Base-by-base conservation (phyloP, 176 grass and related monocot genomes). In the Calamus simplicifolius region DNA sequence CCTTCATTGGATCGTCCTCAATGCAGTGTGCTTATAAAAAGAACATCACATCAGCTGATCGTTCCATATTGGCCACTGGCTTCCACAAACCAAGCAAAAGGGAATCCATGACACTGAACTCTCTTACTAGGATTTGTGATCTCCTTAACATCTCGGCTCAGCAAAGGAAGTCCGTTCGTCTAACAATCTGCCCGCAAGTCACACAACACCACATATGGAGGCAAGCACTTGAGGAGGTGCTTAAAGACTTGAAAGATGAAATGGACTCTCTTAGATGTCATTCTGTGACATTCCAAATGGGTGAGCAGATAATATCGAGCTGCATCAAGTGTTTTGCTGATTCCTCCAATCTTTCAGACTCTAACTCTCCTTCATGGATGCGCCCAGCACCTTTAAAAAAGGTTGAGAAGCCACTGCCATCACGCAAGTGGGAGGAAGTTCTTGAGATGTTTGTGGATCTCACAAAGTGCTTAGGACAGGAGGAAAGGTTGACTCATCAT, bases 171-270 rank as follows among this genome's bases (percentile, higher is more conserved):
- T 51, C 27, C 52, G 79, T 95, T 52, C 73, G 90, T 51, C 73
- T 83, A 43, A 78, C 76, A 16, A 59, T 95, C 29, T 95, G 77
- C 69, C 82, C 82, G 27, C 90, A 89, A 87, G 76, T 89, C 29
- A 95, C 85, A 59, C 90, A 86, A 63, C 85, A 95, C 59, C 79
- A 76, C 54, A 53, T 89, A 50, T 95, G 90, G 90, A 75, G 90
- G 0, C 82, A 67, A 70, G 73, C 85, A 52, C 82, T 95, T 30
- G 76, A 85, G 67, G 79, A 80, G 59, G 79, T 89, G 57, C 75
- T 89, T 54, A 61, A 59, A 49, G 82, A 89, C 69, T 69, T 89
- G 16, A 72, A 75, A 38, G 55, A 62, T 18, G 90, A 86, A 68
- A 70, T 89, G 38, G 64, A 48, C 27, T 71, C 62, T 1, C 71